Evolutionary conservation across 768 basidiomycete genomes (phyloP).

Genomic region (Aureoboletus auriporus): DNA sequence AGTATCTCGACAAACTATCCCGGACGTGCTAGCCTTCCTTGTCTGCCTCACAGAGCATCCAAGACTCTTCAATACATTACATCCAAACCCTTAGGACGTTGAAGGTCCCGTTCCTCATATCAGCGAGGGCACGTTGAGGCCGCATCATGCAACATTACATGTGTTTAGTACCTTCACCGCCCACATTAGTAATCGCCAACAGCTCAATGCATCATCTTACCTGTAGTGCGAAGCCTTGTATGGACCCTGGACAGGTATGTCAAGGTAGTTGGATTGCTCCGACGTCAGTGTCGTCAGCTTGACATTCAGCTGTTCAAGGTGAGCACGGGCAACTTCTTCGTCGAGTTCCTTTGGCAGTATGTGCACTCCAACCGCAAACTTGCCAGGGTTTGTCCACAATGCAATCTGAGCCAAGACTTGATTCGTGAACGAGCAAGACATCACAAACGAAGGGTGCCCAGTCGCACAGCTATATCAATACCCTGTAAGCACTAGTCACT

Average conservation of each 20-base stretch:
- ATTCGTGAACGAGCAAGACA: conserved; percentile 99
- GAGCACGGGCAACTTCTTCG: conserved; percentile 98
- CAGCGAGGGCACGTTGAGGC: conserved; percentile 80
- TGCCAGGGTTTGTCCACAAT: conserved; percentile 89
- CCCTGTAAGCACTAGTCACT: conserved; percentile 5
- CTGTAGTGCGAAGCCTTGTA: conserved; percentile 75
- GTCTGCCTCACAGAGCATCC: conserved; percentile 33
- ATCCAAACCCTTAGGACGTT: conserved; percentile 49
- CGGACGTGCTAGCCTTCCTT: conserved; percentile 6
- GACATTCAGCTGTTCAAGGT: conserved; percentile 87
- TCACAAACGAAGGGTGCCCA: conserved; percentile 98
- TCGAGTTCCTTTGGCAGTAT: conserved; percentile 98
- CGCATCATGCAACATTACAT: conserved; percentile 34
- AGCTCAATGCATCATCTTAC: conserved; percentile 22
- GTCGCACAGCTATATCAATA: conserved; percentile 71
- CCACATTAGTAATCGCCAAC: background rate
- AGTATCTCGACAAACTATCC: conserved; percentile 10
- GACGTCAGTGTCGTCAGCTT: conserved; percentile 77
- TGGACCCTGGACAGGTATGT: conserved; percentile 79
- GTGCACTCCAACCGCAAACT: conserved; percentile 96
- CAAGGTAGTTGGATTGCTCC: conserved; percentile 86
- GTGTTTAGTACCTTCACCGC: conserved; percentile 27
- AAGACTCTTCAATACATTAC: conserved; percentile 51
- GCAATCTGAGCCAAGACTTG: conserved; percentile 98
- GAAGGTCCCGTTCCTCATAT: conserved; percentile 58